Evolutionary conservation across 139 green algal genomes (phyloP).

Genomic region (Coccomyxa sp.): DNA sequence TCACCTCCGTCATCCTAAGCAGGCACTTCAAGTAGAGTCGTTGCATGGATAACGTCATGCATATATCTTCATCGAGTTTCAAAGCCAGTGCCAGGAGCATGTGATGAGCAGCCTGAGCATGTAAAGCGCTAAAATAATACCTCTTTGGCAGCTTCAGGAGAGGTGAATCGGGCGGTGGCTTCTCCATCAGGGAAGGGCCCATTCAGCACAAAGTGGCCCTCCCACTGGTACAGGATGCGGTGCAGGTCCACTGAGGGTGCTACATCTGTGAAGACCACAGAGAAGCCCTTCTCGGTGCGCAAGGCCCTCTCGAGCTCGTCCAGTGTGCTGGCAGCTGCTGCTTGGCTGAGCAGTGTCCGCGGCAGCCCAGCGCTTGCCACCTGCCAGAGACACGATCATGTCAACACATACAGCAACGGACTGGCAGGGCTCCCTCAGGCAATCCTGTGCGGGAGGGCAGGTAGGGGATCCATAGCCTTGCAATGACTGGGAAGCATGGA

Average conservation of each 20-base stretch:
- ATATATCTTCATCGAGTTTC: too few relatives aligned
- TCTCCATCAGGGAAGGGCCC: not conserved
- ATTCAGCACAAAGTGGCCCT: not conserved
- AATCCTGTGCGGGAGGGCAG: too few relatives aligned
- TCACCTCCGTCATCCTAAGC: not conserved
- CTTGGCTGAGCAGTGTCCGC: conserved; percentile 3
- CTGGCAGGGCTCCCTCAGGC: too few relatives aligned
- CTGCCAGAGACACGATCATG: not conserved
- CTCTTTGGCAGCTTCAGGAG: conserved; percentile 6
- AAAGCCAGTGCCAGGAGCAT: too few relatives aligned
- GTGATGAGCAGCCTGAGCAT: not conserved
- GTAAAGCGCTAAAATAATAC: not conserved
- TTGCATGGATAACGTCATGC: not conserved
- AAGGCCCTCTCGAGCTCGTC: conserved; percentile 35
- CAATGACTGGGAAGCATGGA: too few relatives aligned
- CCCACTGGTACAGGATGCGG: not conserved
- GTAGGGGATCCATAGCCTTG: too few relatives aligned
- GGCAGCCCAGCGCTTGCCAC: not conserved
- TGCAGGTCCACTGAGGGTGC: not conserved
- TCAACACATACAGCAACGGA: not conserved
- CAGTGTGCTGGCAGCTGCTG: conserved; percentile 7
- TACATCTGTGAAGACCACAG: conserved; percentile 39
- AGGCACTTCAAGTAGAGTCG: not conserved
- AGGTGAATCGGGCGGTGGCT: not conserved
- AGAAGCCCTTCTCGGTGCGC: conserved; percentile 10